These are phyloP conservation scores for Rhynchosporium secalis DNA, from an alignment of 2,329 filamentous ascomycete species.

Conservation along the genomic window DNA sequence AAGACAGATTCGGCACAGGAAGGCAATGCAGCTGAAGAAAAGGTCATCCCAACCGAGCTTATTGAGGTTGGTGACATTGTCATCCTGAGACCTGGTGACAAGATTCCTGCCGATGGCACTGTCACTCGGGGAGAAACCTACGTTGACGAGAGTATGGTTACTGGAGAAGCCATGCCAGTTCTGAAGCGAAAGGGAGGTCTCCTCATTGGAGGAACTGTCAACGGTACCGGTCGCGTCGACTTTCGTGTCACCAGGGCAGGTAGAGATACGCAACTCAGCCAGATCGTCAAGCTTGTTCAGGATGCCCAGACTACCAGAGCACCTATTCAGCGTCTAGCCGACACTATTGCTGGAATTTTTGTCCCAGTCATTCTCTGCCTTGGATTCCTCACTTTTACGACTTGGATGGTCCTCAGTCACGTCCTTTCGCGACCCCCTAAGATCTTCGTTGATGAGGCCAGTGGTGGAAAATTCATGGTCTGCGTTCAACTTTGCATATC, in stretches of 20 bases:
- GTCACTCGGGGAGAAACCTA: conserved; percentile 90
- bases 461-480: conserved; percentile 92
- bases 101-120: conserved; percentile 89
- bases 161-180: conserved; percentile 93
- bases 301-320: conserved; percentile 93
- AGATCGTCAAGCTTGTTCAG: conserved; percentile 98
- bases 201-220: conserved; percentile 92
- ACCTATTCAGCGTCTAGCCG: conserved; percentile 90
- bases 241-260: conserved; percentile 91
- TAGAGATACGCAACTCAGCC: conserved; percentile 92
- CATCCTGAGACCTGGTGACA: conserved; percentile 89
- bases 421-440: conserved; percentile 78
- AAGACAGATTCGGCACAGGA: conserved; percentile 48
- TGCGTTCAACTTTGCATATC: conserved; percentile 97
- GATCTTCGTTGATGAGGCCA: conserved; percentile 78
- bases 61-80: conserved; percentile 94
- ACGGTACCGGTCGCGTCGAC: conserved; percentile 87
- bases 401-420: conserved; percentile 95
- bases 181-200: conserved; percentile 78
- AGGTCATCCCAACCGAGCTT: conserved; percentile 86
- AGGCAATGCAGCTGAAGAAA: conserved; percentile 73
- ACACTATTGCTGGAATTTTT: conserved; percentile 89
- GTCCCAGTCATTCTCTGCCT: conserved; percentile 86
- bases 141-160: conserved; percentile 97
- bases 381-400: conserved; percentile 79